Evolutionary conservation across 2,329 filamentous ascomycete species (phyloP).

Genomic region (Talaromyces sp.): DNA sequence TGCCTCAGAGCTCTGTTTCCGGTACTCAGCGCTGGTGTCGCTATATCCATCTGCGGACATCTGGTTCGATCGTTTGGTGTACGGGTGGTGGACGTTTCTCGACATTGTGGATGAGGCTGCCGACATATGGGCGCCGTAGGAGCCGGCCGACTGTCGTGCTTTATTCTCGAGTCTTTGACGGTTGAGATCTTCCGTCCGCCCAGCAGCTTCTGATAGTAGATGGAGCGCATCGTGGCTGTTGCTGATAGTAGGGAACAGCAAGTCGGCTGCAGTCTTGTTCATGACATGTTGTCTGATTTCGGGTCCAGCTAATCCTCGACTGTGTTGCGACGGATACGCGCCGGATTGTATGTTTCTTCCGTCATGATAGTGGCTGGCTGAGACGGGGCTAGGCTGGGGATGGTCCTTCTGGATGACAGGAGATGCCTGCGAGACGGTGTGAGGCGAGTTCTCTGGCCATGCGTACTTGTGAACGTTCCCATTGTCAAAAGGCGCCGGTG

Average conservation of each 20-base stretch:
- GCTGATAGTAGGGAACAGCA: slow-evolving; percentile 67
- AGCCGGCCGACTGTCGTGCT: slow-evolving; percentile 35
- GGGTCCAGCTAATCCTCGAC: not conserved
- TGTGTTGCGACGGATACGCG: slow-evolving; percentile 30
- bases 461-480: slow-evolving; percentile 22
- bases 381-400: slow-evolving; percentile 26
- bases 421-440: slow-evolving; percentile 20
- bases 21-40: slow-evolving; percentile 25
- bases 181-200: slow-evolving; percentile 46
- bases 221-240: slow-evolving; percentile 90
- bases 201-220: slow-evolving; percentile 78
- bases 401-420: slow-evolving; percentile 21
- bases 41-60: slow-evolving; percentile 47
- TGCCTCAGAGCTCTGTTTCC: slow-evolving; percentile 24
- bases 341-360: slow-evolving; percentile 23
- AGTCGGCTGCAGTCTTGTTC: slow-evolving; percentile 55
- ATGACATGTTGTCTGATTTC: slow-evolving; percentile 49
- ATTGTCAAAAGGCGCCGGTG: slow-evolving; percentile 24
- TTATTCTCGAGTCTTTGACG: slow-evolving; percentile 47
- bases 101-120: slow-evolving; percentile 29
- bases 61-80: slow-evolving; percentile 34
- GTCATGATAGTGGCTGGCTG: slow-evolving; percentile 27
- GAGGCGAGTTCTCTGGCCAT: slow-evolving; percentile 27
- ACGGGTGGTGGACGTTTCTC: slow-evolving; percentile 31
- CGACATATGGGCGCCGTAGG: slow-evolving; percentile 36